A percentile compares a stretch with the other conserved stretches of the same genome.
These are phyloP conservation scores for Nelumbo lutea DNA, from an alignment of 164 flowering plant species.

Conservation along the genomic window DNA sequence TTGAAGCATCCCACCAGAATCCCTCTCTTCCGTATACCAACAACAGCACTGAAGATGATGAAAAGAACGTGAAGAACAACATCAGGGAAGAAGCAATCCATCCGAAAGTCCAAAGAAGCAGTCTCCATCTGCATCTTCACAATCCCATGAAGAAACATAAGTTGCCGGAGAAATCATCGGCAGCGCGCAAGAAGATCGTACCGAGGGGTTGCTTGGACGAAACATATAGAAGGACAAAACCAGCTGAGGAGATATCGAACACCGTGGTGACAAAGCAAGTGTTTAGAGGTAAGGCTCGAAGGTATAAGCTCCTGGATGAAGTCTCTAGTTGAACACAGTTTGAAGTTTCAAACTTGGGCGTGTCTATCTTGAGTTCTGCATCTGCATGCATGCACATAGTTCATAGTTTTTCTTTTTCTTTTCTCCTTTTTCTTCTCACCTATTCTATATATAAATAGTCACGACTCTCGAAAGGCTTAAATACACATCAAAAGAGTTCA, in stretches of 20 bases:
- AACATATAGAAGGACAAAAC: slow-evolving; percentile 18
- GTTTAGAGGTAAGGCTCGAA: slow-evolving; percentile 24
- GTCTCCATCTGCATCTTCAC: slow-evolving; percentile 8
- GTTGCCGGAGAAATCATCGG: slow-evolving; percentile 3
- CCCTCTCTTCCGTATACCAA: slow-evolving; percentile 1
- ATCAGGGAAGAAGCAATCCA: background rate
- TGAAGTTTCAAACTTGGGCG: no score
- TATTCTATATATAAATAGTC: no score
- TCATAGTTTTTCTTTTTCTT: no score
- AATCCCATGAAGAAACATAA: slow-evolving; percentile 12
- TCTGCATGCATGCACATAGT: no score
- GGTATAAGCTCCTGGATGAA: slow-evolving; percentile 32
- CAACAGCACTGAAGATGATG: background rate
- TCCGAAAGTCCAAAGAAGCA: slow-evolving; percentile 11
- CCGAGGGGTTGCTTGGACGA: slow-evolving; percentile 3
- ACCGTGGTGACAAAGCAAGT: slow-evolving; percentile 8
- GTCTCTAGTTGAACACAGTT: slow-evolving; percentile 13
- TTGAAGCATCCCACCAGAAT: slow-evolving; percentile 2
- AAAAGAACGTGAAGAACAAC: background rate
- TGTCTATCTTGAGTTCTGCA: no score
- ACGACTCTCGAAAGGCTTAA: no score
- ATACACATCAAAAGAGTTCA: no score
- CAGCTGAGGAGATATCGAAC: slow-evolving; percentile 15
- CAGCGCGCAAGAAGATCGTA: background rate
- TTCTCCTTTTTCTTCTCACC: no score